phyloP scores from a whole-genome alignment of 2,329 filamentous ascomycete genomes.

The Colletotrichum sp. region DNA sequence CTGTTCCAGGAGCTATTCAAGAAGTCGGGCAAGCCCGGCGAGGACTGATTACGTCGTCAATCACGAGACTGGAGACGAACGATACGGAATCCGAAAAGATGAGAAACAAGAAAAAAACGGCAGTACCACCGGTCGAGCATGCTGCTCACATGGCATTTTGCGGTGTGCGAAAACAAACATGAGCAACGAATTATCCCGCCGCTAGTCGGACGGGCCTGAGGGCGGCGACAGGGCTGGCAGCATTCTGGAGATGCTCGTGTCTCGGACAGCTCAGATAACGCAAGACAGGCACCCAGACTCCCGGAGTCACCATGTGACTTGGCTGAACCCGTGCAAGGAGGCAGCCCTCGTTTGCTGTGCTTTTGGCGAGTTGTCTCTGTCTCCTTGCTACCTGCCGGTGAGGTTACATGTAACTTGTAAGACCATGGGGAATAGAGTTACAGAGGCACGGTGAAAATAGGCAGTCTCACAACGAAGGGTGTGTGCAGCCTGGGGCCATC shows the following conservation, averaged over 20 bases:
- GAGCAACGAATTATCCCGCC: not conserved
- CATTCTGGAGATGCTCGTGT: not conserved
- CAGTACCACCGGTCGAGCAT: not conserved
- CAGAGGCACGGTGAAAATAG: not conserved
- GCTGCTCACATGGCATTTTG: not conserved
- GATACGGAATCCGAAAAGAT: not conserved
- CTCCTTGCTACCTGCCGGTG: not conserved
- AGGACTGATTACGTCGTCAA: not conserved
- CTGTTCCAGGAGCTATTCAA: conserved; percentile 5
- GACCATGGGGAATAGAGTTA: not conserved
- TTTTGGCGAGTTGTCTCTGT: not conserved
- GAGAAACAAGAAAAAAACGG: not conserved
- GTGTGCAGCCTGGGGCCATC: not conserved
- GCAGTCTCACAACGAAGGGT: not conserved
- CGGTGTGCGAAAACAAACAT: not conserved
- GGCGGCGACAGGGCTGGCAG: not conserved
- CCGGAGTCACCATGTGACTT: not conserved
- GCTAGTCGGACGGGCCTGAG: not conserved
- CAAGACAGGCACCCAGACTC: conserved; percentile 5
- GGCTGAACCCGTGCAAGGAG: not conserved
- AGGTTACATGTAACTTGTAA: not conserved
- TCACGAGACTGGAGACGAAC: not conserved
- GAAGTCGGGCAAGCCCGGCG: not conserved
- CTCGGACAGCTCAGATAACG: conserved; percentile 9
- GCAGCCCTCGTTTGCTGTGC: not conserved